phyloP scores from a whole-genome alignment of 306 rosid species.

The Luffa acutangula region DNA sequence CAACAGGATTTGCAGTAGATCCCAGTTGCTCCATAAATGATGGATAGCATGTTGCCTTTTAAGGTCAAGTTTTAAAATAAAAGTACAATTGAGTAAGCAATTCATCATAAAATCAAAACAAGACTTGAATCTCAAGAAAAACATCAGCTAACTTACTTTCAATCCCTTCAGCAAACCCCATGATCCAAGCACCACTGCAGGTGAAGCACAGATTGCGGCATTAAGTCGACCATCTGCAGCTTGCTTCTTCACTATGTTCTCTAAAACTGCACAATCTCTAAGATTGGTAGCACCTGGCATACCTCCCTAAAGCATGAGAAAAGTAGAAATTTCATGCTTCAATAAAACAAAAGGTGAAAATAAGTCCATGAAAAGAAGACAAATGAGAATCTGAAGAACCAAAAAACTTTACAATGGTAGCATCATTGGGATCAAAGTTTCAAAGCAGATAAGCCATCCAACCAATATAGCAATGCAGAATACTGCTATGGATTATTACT shows the following conservation, averaged over 20 bases:
- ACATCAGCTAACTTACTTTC: constrained; percentile 39
- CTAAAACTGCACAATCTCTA: constrained; percentile 37
- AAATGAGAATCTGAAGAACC: background rate
- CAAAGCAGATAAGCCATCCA: background rate
- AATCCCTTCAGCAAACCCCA: constrained; percentile 88
- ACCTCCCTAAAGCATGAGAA: constrained; percentile 56
- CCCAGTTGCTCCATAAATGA: constrained; percentile 68
- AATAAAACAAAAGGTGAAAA: background rate
- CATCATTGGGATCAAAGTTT: background rate
- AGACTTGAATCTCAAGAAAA: background rate
- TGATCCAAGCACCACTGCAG: constrained; percentile 73
- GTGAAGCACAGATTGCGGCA: constrained; percentile 91
- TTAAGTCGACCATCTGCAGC: constrained; percentile 63
- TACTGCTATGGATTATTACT: background rate
- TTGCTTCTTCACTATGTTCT: constrained; percentile 52
- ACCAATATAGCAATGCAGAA: background rate
- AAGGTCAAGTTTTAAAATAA: constrained; percentile 9
- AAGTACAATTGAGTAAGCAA: background rate
- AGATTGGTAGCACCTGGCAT: constrained; percentile 62
- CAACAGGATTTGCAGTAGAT: constrained; percentile 50
- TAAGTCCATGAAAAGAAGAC: background rate
- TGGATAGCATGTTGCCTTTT: constrained; percentile 81
- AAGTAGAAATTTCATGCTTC: background rate
- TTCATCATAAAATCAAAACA: background rate
- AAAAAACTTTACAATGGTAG: background rate